These are phyloP conservation scores for Cruciata laevipes DNA, from an alignment of 257 asterid genomes.

Conservation along the genomic window DNA sequence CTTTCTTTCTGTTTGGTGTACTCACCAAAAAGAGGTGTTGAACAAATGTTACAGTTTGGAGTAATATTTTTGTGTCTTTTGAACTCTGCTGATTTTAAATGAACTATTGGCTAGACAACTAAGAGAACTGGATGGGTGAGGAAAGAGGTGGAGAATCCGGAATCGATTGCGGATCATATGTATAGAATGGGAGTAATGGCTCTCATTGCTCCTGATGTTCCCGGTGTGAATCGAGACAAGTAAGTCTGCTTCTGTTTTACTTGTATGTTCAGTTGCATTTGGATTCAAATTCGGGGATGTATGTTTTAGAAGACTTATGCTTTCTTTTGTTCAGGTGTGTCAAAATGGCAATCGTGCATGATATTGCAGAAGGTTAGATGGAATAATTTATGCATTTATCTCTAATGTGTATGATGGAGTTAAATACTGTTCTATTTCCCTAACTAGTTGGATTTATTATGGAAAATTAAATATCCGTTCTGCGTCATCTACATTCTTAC, in stretches of 20 bases:
- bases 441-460: not conserved
- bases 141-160: conserved; percentile 61
- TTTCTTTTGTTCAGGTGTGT: conserved; percentile 58
- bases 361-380: conserved; percentile 88
- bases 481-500: not conserved
- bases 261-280: conserved; percentile 1
- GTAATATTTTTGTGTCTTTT: not conserved
- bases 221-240: conserved; percentile 90
- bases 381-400: not conserved
- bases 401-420: not conserved
- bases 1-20: too few relatives aligned
- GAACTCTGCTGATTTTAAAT: conserved; percentile 6
- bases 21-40: too few relatives aligned
- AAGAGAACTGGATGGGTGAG: conserved; percentile 84
- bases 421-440: not conserved
- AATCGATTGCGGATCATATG: conserved; percentile 96
- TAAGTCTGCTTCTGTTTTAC: conserved; percentile 21
- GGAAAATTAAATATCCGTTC: too few relatives aligned
- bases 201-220: conserved; percentile 70
- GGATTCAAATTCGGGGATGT: conserved; percentile 1
- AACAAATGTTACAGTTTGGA: not conserved
- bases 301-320: not conserved
- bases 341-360: conserved; percentile 95
- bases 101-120: conserved; percentile 45
- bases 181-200: conserved; percentile 95